phyloP scores from a whole-genome alignment of 345 rosid genomes.

The Populus nigra region DNA sequence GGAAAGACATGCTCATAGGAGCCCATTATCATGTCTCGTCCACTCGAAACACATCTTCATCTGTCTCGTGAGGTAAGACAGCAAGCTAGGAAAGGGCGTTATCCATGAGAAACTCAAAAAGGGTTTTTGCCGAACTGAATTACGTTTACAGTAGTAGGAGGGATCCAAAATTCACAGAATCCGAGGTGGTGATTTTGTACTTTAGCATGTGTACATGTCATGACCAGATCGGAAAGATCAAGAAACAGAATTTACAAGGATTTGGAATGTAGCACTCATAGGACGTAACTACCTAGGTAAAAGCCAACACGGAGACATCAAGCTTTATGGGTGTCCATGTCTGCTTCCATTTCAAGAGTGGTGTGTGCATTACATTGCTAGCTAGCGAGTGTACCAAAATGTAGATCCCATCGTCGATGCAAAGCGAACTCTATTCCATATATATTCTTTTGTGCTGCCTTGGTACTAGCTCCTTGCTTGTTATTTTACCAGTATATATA shows the following conservation, averaged over 20 bases:
- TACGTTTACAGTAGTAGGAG: background rate
- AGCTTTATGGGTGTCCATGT: background rate
- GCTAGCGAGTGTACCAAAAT: background rate
- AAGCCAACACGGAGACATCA: background rate
- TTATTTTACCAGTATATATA: background rate
- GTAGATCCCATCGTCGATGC: background rate
- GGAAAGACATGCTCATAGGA: background rate
- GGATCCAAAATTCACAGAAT: background rate
- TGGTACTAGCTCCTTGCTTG: background rate
- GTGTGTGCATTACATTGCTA: background rate
- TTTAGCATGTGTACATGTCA: background rate
- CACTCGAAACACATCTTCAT: background rate
- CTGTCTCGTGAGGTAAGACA: conserved; percentile 14
- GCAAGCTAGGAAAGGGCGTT: background rate
- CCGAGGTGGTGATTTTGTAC: background rate
- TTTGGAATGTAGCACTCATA: background rate
- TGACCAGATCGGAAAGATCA: background rate
- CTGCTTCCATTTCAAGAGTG: background rate
- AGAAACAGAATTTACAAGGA: background rate
- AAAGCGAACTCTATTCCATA: background rate
- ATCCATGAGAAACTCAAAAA: background rate
- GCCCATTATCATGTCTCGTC: background rate
- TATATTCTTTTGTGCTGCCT: background rate
- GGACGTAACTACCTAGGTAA: background rate
- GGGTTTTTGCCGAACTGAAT: background rate